These are phyloP conservation scores for Persicaria tinctoria DNA, from an alignment of 148 eudicot genomes.

Conservation along the genomic window DNA sequence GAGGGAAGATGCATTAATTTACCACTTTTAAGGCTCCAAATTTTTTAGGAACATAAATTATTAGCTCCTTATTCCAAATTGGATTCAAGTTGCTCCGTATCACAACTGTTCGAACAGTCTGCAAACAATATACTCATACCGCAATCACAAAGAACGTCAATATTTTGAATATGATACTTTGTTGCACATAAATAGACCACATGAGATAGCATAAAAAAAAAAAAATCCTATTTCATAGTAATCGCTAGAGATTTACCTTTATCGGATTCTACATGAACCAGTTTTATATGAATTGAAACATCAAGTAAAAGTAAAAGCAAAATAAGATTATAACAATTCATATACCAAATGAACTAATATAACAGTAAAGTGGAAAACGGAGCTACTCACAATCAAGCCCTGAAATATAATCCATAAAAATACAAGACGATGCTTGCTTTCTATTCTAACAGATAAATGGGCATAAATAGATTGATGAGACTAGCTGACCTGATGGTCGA, in stretches of 20 bases:
- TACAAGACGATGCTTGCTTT: not conserved
- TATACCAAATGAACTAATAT: not conserved
- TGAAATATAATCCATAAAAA: not conserved
- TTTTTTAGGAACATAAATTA: conserved; percentile 77
- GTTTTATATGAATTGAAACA: not conserved
- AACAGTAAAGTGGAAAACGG: too few relatives aligned
- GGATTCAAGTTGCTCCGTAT: conserved; percentile 83
- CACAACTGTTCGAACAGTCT: conserved; percentile 71
- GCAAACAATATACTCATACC: conserved; percentile 5
- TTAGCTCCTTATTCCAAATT: conserved; percentile 84
- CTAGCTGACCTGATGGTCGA: conserved; percentile 73
- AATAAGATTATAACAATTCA: not conserved
- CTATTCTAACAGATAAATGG: not conserved
- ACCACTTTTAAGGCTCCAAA: conserved; percentile 77
- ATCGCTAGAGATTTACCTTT: too few relatives aligned
- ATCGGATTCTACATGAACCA: too few relatives aligned
- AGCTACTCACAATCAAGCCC: not conserved
- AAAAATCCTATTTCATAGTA: not conserved
- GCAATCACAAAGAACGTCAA: not conserved
- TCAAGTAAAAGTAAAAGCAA: not conserved
- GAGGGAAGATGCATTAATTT: conserved; percentile 11
- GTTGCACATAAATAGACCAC: not conserved
- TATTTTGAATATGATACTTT: not conserved
- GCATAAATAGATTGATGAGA: not conserved
- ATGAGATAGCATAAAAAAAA: not conserved